Percentiles rank a stretch among this genome's conserved stretches.
Conservation (phyloP, 2,329 filamentous ascomycete species). For the Fusarium equiseti region DNA sequence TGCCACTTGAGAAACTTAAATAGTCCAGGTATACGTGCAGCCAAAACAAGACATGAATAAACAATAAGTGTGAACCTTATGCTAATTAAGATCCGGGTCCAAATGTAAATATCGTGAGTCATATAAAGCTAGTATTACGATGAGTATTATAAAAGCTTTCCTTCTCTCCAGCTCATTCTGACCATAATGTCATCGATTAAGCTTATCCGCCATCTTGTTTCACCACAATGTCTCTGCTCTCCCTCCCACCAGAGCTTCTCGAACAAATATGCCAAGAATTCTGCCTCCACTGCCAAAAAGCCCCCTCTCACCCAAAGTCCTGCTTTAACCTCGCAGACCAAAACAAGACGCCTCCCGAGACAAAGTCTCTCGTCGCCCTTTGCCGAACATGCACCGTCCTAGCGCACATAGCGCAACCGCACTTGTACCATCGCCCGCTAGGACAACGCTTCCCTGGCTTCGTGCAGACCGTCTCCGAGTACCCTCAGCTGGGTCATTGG, state of each 20-base stretch:
- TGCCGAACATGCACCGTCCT: not conserved
- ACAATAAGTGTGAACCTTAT: too few relatives aligned
- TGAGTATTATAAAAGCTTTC: too few relatives aligned
- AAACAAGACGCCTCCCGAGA: not conserved
- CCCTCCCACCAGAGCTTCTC: not conserved
- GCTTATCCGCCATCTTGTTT: accelerated
- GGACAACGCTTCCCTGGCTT: not conserved
- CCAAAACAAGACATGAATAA: too few relatives aligned
- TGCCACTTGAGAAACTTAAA: too few relatives aligned
- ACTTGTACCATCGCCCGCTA: not conserved
- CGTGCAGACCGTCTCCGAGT: not conserved
- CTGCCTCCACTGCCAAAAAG: not conserved
- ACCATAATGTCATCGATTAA: not conserved
- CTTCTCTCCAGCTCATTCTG: not conserved
- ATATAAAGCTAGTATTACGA: too few relatives aligned
- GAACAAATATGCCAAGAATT: not conserved
- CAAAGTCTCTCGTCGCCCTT: not conserved
- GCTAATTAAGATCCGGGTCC: too few relatives aligned
- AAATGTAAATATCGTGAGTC: too few relatives aligned
- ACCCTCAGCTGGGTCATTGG: not conserved
- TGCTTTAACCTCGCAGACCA: accelerated
- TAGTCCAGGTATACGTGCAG: too few relatives aligned
- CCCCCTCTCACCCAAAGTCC: not conserved
- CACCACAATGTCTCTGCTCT: not conserved
- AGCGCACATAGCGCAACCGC: accelerated